Evolutionary conservation across 805 yeast species (phyloP).

Genomic region (Kuraishia piskuri): DNA sequence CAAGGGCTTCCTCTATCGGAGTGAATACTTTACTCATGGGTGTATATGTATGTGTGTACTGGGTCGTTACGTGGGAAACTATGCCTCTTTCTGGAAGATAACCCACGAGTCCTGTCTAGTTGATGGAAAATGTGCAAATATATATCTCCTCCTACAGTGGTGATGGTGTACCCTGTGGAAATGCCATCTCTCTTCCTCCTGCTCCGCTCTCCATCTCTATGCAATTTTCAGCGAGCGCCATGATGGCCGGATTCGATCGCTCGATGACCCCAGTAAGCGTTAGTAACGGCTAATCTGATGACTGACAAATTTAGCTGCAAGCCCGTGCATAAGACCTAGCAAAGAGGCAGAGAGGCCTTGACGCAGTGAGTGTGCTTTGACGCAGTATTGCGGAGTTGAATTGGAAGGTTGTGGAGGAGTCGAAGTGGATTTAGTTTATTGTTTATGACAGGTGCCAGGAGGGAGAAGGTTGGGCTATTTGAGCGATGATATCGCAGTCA

Average conservation of each 20-base stretch:
- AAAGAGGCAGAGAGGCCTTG: too few relatives aligned
- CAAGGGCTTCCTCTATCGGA: conserved; percentile 61
- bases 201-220: neutral
- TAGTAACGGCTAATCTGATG: neutral
- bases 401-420: neutral
- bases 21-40: conserved; percentile 25
- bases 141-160: neutral
- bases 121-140: neutral
- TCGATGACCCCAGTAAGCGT: neutral
- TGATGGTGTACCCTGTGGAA: neutral
- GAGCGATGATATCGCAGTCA: too few relatives aligned
- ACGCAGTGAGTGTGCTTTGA: neutral
- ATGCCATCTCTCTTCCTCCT: neutral
- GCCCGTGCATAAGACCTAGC: neutral
- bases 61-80: too few relatives aligned
- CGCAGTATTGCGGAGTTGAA: neutral
- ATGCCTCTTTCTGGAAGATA: too few relatives aligned
- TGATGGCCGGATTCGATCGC: neutral
- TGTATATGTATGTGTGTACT: neutral
- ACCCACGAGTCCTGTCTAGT: neutral
- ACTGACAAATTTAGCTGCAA: neutral
- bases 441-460: too few relatives aligned
- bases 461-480: too few relatives aligned
- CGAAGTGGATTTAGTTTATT: neutral
- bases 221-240: neutral